A percentile compares a stretch with the other conserved stretches of the same genome.
Evolutionary conservation across 2,329 filamentous ascomycete genomes (phyloP).

Genomic region (Harringtonia aguacate): DNA sequence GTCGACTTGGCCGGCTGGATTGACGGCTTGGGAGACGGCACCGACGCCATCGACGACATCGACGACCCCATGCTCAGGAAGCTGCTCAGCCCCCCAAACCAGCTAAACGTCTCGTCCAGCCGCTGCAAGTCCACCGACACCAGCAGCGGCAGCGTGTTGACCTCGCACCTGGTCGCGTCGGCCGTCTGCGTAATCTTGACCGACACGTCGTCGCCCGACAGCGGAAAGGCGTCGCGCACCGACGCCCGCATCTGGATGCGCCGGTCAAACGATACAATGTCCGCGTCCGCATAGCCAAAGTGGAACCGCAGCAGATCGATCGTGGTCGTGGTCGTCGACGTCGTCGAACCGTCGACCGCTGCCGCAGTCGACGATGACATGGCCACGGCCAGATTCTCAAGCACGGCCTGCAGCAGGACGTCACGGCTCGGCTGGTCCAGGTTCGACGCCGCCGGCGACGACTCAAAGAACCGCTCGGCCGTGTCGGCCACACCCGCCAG

Average conservation of each 20-base stretch:
- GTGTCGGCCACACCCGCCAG: constrained; percentile 41
- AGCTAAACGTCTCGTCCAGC: constrained; percentile 76
- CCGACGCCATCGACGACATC: constrained; percentile 61
- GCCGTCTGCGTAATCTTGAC: constrained; percentile 37
- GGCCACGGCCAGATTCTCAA: constrained; percentile 31
- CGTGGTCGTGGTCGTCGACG: constrained; percentile 17
- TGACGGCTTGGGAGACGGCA: constrained; percentile 17
- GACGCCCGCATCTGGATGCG: constrained; percentile 47
- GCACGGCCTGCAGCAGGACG: constrained; percentile 38
- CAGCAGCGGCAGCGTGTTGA: constrained; percentile 68
- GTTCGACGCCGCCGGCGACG: constrained; percentile 23
- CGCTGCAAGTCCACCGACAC: constrained; percentile 67
- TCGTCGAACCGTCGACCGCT: too few species aligned
- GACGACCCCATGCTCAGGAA: constrained; percentile 83
- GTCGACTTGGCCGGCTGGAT: constrained; percentile 19
- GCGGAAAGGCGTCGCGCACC: constrained; percentile 45
- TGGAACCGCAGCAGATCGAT: constrained; percentile 45
- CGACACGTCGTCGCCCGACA: constrained; percentile 46
- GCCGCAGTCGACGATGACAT: constrained; percentile 19
- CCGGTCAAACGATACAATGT: constrained; percentile 53
- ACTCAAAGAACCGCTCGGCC: constrained; percentile 32
- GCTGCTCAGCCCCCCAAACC: constrained; percentile 86
- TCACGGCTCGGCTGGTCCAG: constrained; percentile 28
- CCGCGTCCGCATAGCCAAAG: constrained; percentile 51
- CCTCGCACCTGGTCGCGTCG: constrained; percentile 41